phyloP scores from a whole-genome alignment of 1,284 basidiomycete species.

The Trametes pubescens region DNA sequence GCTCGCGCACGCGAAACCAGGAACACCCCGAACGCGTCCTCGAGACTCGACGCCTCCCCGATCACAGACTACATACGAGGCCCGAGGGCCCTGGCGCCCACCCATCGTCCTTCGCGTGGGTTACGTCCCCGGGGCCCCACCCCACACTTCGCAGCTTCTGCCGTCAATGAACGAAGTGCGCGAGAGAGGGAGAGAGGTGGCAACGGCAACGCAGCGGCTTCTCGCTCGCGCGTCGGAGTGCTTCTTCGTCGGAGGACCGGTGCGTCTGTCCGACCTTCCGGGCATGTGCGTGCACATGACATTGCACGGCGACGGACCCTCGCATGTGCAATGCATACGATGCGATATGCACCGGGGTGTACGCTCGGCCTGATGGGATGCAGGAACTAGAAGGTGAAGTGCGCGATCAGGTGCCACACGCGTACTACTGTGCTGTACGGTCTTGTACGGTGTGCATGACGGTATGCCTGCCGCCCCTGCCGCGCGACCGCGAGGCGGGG shows the following conservation, averaged over 20 bases:
- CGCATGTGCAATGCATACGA: not conserved
- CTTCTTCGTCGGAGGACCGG: not conserved
- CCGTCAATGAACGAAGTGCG: conserved; percentile 2
- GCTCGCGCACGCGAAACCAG: no score
- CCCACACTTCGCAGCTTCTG: not conserved
- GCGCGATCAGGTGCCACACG: not conserved
- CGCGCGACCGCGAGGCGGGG: conserved; percentile 7
- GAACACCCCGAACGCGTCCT: no score
- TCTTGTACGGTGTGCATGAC: not conserved
- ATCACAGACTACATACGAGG: not conserved
- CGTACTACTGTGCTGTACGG: not conserved
- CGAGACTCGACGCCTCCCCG: not conserved
- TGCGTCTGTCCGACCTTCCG: not conserved
- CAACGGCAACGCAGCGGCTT: not conserved
- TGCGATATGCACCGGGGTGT: not conserved
- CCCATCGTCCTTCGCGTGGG: not conserved
- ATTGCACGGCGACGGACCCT: not conserved
- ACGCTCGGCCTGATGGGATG: not conserved
- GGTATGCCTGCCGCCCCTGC: not conserved
- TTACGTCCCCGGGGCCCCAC: conserved; percentile 12
- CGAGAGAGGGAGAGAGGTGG: no score
- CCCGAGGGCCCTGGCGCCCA: not conserved
- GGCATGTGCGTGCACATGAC: not conserved
- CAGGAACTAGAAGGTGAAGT: not conserved
- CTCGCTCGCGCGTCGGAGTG: no score